phyloP scores from a whole-genome alignment of 345 rosid species.

The Corchorus capsularis region DNA sequence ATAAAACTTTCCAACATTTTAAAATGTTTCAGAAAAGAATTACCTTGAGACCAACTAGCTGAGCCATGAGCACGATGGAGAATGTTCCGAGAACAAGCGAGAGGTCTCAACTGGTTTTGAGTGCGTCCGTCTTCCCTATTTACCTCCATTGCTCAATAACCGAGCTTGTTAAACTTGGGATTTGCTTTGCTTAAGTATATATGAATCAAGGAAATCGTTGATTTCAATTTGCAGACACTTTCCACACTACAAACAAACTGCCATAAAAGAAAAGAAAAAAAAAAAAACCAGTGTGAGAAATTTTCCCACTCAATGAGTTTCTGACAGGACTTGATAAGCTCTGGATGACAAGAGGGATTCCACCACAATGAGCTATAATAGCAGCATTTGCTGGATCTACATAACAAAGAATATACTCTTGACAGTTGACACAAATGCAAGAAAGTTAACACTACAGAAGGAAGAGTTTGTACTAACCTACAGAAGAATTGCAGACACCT shows the following conservation, averaged over 20 bases:
- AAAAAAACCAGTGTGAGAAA: not conserved
- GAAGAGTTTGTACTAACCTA: slow-evolving; percentile 43
- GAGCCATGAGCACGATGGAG: slow-evolving; percentile 97
- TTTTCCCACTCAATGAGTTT: slow-evolving; percentile 62
- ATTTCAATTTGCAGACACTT: not conserved
- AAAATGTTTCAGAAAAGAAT: not conserved
- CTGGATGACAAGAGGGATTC: slow-evolving; percentile 63
- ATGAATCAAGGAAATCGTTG: not conserved
- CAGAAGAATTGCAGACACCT: slow-evolving; percentile 83
- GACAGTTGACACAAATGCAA: not conserved
- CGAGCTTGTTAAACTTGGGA: not conserved
- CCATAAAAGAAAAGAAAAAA: too few species aligned
- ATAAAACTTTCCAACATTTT: not conserved
- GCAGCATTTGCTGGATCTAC: slow-evolving; percentile 77
- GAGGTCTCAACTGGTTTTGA: slow-evolving; percentile 75
- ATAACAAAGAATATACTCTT: slow-evolving; percentile 8
- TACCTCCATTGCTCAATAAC: slow-evolving; percentile 11
- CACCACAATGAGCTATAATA: slow-evolving; percentile 52
- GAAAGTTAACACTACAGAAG: not conserved
- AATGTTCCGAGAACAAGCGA: slow-evolving; percentile 68
- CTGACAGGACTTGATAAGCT: slow-evolving; percentile 89
- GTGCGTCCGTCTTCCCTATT: slow-evolving; percentile 34
- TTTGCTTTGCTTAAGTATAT: not conserved
- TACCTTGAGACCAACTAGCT: slow-evolving; percentile 95
- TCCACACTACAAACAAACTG: too few species aligned